Base-by-base conservation (phyloP, 768 basidiomycete genomes). In the Tylopilus vinaceipallidus region DNA sequence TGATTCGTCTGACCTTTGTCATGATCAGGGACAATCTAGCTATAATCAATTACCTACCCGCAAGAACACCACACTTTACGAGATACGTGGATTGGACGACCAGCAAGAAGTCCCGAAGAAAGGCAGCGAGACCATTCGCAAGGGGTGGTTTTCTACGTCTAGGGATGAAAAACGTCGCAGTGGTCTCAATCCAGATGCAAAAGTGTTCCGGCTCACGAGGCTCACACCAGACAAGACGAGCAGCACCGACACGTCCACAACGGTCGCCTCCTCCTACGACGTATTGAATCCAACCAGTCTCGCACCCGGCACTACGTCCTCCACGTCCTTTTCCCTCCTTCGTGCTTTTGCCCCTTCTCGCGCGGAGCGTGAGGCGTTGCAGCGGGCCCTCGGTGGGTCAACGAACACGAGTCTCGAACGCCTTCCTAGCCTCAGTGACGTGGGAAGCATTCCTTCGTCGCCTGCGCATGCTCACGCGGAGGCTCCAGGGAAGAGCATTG, bases 281-380 rank as follows among this genome's bases (percentile, higher is more conserved):
- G 78, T 78, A 16, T 70, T 85, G 30, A 83, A 84, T 58, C 83
- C 84, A 10, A 82, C 75, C 36, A 81, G 83, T n/a, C 68, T 79
- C 40, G 54, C 71, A 37, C 52, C 75, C 4, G 63, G 71, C 41
- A 35, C 56, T 1, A 57, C 74, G 1, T 62, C 75, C 3, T 75
- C 81, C 4, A 73, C 76, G 10, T 77, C 63, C 40, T 74, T 69
- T 39, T 78, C 77, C 26, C 68, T 82, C 19, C 73, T 89, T 49
- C 88, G 87, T 61, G 91, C 90, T 16, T 94, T 94, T 66, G 90
- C 88, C 30, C 91, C 90, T 27, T 92, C 90, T 54, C 87, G 85
- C 46, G 89, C 84, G 54, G 91, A 94, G 75, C 87, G 91, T 36
- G 86, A 91, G 68, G 90, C 79, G 43, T 77, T 94, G 27, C 83